phyloP scores from a whole-genome alignment of 345 rosid genomes.

The Cardamine resedifolia region DNA sequence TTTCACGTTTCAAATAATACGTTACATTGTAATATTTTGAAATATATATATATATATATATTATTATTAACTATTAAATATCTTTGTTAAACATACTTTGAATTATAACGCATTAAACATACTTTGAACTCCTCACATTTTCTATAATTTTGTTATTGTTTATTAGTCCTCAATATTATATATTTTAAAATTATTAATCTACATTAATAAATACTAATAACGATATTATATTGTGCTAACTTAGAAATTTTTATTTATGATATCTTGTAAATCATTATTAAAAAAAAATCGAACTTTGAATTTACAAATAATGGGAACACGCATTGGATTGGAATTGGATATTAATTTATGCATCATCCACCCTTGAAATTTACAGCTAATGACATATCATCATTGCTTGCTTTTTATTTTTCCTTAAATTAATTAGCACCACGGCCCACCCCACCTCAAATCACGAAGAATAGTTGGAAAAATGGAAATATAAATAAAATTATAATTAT shows the following conservation, averaged over 20 bases:
- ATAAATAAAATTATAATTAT: constrained; percentile 23
- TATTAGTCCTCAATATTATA: no score
- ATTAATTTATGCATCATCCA: constrained; percentile 15
- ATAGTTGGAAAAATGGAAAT: constrained; percentile 2
- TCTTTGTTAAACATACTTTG: no score
- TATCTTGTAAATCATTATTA: neutral
- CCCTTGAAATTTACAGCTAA: constrained; percentile 27
- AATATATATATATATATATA: no score
- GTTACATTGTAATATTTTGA: no score
- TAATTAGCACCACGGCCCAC: constrained; percentile 27
- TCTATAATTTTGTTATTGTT: neutral
- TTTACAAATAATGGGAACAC: neutral
- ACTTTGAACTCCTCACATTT: no score
- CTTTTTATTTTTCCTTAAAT: constrained; percentile 2
- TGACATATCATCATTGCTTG: constrained; percentile 23
- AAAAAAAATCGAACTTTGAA: neutral
- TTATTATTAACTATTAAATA: no score
- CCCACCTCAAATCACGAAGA: constrained; percentile 36
- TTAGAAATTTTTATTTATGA: neutral
- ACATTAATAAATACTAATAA: no score
- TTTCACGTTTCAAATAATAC: no score
- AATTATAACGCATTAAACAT: no score
- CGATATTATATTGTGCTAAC: no score
- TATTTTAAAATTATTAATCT: no score
- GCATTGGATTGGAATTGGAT: no score